Conservation (phyloP, 257 asterid genomes). For the Capsicum baccatum region DNA sequence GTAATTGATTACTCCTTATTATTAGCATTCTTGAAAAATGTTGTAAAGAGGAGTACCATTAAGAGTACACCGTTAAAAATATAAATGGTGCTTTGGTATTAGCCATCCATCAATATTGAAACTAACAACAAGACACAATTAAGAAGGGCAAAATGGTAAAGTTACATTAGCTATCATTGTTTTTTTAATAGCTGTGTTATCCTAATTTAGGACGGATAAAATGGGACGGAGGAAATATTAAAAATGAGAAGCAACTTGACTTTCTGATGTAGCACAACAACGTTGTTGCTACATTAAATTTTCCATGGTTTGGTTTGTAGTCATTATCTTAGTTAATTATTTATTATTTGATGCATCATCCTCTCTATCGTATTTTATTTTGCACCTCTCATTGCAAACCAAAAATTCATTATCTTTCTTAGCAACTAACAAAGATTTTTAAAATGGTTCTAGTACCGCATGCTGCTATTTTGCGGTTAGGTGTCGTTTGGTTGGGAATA, state of each 20-base stretch:
- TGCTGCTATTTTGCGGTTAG: not conserved
- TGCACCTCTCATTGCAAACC: not conserved
- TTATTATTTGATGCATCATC: not conserved
- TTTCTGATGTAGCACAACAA: not conserved
- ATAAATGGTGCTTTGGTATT: too few species aligned
- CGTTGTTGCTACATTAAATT: not conserved
- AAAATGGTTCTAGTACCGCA: not conserved
- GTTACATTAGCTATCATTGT: too few species aligned
- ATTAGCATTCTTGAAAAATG: too few species aligned
- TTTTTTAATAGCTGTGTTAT: too few species aligned
- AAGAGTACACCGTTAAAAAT: too few species aligned
- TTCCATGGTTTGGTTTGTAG: conserved; percentile 4
- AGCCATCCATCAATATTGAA: too few species aligned
- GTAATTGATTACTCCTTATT: too few species aligned
- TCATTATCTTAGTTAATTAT: not conserved
- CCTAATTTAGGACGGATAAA: too few species aligned
- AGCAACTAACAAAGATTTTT: not conserved
- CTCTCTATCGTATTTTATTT: not conserved
- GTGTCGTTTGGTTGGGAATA: too few species aligned
- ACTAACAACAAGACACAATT: too few species aligned
- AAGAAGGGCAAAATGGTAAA: too few species aligned
- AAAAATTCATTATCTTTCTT: not conserved
- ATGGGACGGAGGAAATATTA: not conserved
- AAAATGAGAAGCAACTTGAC: not conserved
- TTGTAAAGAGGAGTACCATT: too few species aligned